phyloP scores from a whole-genome alignment of 139 green algal species.

The Pseudopediastrum boryanum region DNA sequence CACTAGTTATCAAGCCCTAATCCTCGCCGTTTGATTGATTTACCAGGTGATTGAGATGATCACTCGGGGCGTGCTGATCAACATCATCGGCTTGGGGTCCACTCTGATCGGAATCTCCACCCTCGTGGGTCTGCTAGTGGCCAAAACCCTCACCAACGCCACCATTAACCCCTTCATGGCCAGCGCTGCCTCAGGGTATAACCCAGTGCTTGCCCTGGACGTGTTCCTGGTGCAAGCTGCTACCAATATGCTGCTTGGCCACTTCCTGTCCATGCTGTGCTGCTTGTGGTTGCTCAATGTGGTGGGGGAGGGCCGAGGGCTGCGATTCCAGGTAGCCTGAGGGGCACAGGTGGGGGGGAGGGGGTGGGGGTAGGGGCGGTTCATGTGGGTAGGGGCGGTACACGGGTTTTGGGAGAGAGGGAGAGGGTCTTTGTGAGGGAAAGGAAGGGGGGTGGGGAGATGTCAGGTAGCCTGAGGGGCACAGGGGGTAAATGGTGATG shows the following conservation, averaged over 20 bases:
- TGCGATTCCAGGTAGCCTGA: conserved; percentile 60
- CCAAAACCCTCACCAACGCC: conserved; percentile 95
- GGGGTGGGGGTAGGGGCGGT: no score
- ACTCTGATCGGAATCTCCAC: conserved; percentile 77
- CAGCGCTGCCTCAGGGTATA: conserved; percentile 70
- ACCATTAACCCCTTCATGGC: conserved; percentile 90
- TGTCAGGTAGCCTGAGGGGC: conserved; percentile 54
- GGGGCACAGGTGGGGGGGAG: background rate
- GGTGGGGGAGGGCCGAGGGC: conserved; percentile 57
- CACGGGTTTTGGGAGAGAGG: no score
- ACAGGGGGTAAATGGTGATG: no score
- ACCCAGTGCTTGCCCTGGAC: conserved; percentile 96
- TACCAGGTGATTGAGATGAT: conserved; percentile 77
- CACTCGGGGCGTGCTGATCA: conserved; percentile 79
- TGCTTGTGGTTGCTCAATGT: conserved; percentile 86
- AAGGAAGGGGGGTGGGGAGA: no score
- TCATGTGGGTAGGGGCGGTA: no score
- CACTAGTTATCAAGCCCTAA: no score
- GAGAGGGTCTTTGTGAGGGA: no score
- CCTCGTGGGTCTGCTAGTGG: conserved; percentile 92
- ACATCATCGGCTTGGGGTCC: conserved; percentile 73
- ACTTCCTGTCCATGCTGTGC: conserved; percentile 86
- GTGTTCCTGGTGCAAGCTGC: conserved; percentile 98
- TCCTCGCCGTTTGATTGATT: no score
- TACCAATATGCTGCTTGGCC: conserved; percentile 90